Conservation (phyloP, 1,284 basidiomycete genomes). For the Bondarzewia mesenterica region DNA sequence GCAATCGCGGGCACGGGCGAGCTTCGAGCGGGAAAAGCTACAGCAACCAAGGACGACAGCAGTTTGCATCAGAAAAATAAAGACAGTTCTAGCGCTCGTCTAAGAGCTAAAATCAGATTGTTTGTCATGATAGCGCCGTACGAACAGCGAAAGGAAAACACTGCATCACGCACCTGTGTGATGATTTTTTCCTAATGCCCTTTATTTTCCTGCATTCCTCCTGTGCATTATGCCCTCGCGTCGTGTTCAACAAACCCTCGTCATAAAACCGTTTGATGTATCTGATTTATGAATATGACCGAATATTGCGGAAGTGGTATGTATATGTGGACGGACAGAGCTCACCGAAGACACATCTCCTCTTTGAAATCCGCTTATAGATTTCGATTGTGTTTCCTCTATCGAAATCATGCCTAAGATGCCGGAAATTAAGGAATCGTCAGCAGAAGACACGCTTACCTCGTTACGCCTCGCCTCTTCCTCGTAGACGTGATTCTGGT, state of each 20-base stretch:
- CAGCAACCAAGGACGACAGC: too few relatives aligned
- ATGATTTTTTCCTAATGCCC: slow-evolving; percentile 34
- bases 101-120: too few relatives aligned
- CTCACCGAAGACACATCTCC: slow-evolving; percentile 60
- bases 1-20: too few relatives aligned
- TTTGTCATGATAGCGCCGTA: too few relatives aligned
- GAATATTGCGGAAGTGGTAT: background rate
- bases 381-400: slow-evolving; percentile 73
- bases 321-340: background rate
- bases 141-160: too few relatives aligned
- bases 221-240: slow-evolving; percentile 43
- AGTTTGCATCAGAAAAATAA: too few relatives aligned
- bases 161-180: too few relatives aligned
- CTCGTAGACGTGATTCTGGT: slow-evolving; percentile 78
- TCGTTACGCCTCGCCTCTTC: slow-evolving; percentile 62
- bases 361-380: slow-evolving; percentile 72
- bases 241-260: slow-evolving; percentile 37
- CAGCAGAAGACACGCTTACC: slow-evolving; percentile 30
- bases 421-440: background rate
- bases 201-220: slow-evolving; percentile 61
- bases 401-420: slow-evolving; percentile 1
- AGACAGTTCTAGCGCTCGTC: too few relatives aligned
- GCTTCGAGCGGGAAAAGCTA: too few relatives aligned
- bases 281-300: slow-evolving; percentile 11
- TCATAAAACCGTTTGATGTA: slow-evolving; percentile 41